Conservation (phyloP, 2,329 filamentous ascomycete species). For the Arthrobotrys sphaeroides region DNA sequence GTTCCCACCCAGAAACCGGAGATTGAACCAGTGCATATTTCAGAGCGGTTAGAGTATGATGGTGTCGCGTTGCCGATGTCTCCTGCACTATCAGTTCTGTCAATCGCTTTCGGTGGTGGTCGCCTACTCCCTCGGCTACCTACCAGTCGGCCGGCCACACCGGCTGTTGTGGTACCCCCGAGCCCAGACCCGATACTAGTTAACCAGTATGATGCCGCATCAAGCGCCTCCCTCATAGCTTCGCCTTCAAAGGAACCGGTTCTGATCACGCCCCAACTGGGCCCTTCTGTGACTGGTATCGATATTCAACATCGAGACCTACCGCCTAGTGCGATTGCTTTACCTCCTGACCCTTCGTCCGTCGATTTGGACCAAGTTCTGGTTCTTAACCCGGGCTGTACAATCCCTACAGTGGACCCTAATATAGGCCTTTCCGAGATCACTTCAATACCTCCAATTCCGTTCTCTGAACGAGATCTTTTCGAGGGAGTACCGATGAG, state of each 20-base stretch:
- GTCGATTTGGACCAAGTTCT: not conserved
- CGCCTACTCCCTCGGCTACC: not conserved
- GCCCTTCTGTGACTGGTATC: not conserved
- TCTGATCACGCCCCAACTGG: not conserved
- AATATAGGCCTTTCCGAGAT: constrained; percentile 1
- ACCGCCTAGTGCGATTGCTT: not conserved
- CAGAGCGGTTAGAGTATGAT: not conserved
- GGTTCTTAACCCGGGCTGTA: no score
- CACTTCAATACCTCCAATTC: not conserved
- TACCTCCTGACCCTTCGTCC: constrained; percentile 14
- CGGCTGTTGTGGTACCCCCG: not conserved
- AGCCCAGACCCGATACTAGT: not conserved
- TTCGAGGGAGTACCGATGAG: not conserved
- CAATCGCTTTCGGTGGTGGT: not conserved
- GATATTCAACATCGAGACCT: not conserved
- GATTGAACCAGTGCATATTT: not conserved
- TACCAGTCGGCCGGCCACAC: not conserved
- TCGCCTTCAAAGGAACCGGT: not conserved
- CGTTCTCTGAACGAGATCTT: not conserved
- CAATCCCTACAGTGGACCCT: not conserved
- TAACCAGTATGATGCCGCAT: not conserved
- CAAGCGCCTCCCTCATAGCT: not conserved
- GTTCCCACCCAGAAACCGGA: not conserved
- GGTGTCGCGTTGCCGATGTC: not conserved
- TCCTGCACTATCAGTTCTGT: not conserved